phyloP scores from a whole-genome alignment of 176 grass and related monocot species.

The Chrysopogon serrulatus region DNA sequence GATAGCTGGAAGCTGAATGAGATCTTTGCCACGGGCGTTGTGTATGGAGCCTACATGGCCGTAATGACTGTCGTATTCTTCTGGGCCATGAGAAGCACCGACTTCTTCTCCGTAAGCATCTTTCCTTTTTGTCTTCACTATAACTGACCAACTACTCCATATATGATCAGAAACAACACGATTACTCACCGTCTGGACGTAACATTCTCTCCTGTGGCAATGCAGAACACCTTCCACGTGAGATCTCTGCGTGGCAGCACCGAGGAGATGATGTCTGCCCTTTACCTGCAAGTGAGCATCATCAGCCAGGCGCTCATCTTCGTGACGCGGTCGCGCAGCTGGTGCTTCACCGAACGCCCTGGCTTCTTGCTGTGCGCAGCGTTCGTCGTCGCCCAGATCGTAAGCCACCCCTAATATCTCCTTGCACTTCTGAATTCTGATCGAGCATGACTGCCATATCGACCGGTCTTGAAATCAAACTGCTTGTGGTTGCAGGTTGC shows the following conservation, averaged over 20 bases:
- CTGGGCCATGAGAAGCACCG: slow-evolving; percentile 71
- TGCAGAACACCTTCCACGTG: slow-evolving; percentile 63
- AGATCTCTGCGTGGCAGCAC: slow-evolving; percentile 41
- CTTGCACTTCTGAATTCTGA: background rate
- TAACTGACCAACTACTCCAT: too few relatives aligned
- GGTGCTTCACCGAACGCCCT: slow-evolving; percentile 63
- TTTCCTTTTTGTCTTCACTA: background rate
- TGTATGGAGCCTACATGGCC: slow-evolving; percentile 76
- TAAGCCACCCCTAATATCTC: slow-evolving; percentile 12
- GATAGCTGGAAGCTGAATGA: slow-evolving; percentile 95
- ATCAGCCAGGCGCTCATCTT: slow-evolving; percentile 98
- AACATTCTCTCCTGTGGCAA: background rate
- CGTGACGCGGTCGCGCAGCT: slow-evolving; percentile 76
- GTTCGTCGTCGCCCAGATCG: slow-evolving; percentile 76
- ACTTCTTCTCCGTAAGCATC: slow-evolving; percentile 72
- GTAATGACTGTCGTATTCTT: slow-evolving; percentile 91
- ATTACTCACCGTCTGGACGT: background rate
- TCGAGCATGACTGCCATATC: background rate
- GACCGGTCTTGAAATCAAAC: background rate
- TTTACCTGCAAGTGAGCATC: slow-evolving; percentile 99
- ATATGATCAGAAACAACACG: too few relatives aligned
- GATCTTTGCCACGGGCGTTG: slow-evolving; percentile 83
- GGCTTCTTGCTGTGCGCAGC: slow-evolving; percentile 47
- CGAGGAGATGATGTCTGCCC: slow-evolving; percentile 74
- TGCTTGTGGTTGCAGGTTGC: slow-evolving; percentile 36